Evolutionary conservation across 352 stramenopile species (phyloP), one percentile per base, ranked within the genome.

Genomic region (Phytophthora melonis): DNA sequence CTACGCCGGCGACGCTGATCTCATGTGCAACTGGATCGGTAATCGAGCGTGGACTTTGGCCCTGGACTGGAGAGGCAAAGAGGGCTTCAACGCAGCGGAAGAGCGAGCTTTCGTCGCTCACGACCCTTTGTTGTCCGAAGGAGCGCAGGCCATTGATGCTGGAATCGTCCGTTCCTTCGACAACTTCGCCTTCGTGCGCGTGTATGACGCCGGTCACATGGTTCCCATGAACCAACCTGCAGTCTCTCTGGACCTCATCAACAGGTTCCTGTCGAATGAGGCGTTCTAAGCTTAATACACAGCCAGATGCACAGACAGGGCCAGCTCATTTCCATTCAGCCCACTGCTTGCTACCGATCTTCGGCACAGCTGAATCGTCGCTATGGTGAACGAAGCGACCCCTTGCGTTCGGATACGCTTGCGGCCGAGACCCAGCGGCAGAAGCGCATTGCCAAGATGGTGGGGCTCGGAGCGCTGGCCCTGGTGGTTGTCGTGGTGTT

Each of bases 1-100:
- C n/a, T n/a, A n/a, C n/a, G n/a, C n/a, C n/a, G n/a, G n/a, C n/a
- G n/a, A n/a, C n/a, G n/a, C n/a, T 49, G 97, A 99, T 69, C 97
- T 98, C 67, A 98, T 99, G 75, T 98, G 94, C 81, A 99, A 99
- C 71, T 99, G 97, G 84, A 73, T 99, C 54, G 97, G 96, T 21
- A 98, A 98, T 72, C 72, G 92, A 58, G 95, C 95, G 3, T 99
- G 95, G 96, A 98, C 94, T 6, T 70, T 91, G 10, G 88, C 68
- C 4, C 80, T 99, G 47, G 83, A 98, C 14, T 99, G 97, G 97
- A 66, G 68, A 14, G 92, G 95, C 63, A 87, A 92, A 55, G 73
- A 75, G 5, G 90, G 82, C 3, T 99, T 21, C 18, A 52, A 52
- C 55, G 56, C 47, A 5, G 86, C 78, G 3, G 52, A 70, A 18